These are phyloP conservation scores for Botrytis cinerea DNA, from an alignment of 2,329 filamentous ascomycete species.

Conservation along the genomic window DNA sequence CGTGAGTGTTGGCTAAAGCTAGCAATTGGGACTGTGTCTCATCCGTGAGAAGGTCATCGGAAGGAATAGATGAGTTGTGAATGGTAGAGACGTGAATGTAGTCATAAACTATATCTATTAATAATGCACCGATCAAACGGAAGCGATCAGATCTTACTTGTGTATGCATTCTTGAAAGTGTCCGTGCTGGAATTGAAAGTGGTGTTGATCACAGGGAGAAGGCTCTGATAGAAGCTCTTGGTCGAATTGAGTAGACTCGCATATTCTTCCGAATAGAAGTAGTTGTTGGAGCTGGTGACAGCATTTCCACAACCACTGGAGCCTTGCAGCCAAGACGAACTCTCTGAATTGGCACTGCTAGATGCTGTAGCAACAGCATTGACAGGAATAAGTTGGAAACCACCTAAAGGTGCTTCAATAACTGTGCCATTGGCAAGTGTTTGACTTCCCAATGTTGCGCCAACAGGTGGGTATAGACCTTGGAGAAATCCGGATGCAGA, in stretches of 20 bases:
- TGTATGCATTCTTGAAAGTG: constrained; percentile 61
- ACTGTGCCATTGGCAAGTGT: constrained; percentile 70
- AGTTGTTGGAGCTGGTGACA: constrained; percentile 56
- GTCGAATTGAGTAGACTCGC: constrained; percentile 50
- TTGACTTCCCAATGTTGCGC: constrained; percentile 53
- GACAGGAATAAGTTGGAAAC: constrained; percentile 83
- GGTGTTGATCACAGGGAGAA: constrained; percentile 57
- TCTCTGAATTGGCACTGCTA: constrained; percentile 58
- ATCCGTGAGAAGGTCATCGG: constrained; percentile 58
- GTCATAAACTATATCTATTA: constrained; percentile 53
- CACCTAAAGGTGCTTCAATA: constrained; percentile 68
- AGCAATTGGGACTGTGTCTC: constrained; percentile 63
- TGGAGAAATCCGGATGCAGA: constrained; percentile 81
- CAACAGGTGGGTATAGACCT: constrained; percentile 80
- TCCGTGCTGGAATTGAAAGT: constrained; percentile 51
- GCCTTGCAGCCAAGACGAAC: constrained; percentile 60
- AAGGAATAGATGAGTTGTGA: constrained; percentile 62
- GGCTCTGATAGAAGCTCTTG: constrained; percentile 58
- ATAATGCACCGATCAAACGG: neutral
- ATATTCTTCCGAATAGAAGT: constrained; percentile 54
- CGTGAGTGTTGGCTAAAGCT: constrained; percentile 75
- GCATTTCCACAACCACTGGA: constrained; percentile 57
- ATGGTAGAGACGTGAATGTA: constrained; percentile 60
- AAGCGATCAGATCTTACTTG: constrained; percentile 50
- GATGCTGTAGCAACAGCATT: constrained; percentile 55